Conservation (phyloP, 352 stramenopile species). For the Pythium phragmiticola region DNA sequence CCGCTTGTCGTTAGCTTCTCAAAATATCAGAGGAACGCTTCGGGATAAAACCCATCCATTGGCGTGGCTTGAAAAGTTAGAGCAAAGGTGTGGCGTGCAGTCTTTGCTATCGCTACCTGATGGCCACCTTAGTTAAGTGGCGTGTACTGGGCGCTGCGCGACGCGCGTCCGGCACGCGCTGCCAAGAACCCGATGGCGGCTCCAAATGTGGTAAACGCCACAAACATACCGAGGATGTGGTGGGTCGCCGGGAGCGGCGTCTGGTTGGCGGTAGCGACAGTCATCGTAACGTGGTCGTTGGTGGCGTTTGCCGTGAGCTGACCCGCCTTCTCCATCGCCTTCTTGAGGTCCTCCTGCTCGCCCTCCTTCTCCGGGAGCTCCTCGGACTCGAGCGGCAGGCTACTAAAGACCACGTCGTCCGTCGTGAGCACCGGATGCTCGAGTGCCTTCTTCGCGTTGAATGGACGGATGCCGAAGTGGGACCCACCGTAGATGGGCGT, state of each 20-base stretch:
- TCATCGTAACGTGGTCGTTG: conserved; percentile 14
- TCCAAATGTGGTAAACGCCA: conserved; percentile 36
- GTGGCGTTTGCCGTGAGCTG: conserved; percentile 2
- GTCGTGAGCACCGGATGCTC: conserved; percentile 85
- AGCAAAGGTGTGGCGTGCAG: not conserved
- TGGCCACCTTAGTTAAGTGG: conserved; percentile 23
- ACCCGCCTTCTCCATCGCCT: conserved; percentile 13
- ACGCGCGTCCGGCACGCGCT: conserved; percentile 19
- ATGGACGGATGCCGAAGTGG: conserved; percentile 69
- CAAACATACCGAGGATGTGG: conserved; percentile 32
- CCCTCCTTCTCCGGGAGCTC: conserved; percentile 37
- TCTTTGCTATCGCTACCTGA: too few relatives aligned
- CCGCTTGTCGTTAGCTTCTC: too few relatives aligned
- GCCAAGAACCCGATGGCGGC: conserved; percentile 33
- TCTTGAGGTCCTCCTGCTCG: conserved; percentile 19
- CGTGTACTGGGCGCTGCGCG: conserved; percentile 31
- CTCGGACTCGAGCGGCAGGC: conserved; percentile 41
- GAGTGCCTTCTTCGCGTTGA: conserved; percentile 59
- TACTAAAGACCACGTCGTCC: conserved; percentile 56
- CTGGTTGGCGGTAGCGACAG: not conserved
- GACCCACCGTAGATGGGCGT: conserved; percentile 71
- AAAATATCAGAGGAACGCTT: too few relatives aligned
- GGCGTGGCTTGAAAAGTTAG: not conserved
- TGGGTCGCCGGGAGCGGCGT: conserved; percentile 20
- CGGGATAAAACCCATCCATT: too few relatives aligned